Evolutionary conservation across 352 stramenopile genomes (phyloP).

Genomic region (Achlya hypogyna): DNA sequence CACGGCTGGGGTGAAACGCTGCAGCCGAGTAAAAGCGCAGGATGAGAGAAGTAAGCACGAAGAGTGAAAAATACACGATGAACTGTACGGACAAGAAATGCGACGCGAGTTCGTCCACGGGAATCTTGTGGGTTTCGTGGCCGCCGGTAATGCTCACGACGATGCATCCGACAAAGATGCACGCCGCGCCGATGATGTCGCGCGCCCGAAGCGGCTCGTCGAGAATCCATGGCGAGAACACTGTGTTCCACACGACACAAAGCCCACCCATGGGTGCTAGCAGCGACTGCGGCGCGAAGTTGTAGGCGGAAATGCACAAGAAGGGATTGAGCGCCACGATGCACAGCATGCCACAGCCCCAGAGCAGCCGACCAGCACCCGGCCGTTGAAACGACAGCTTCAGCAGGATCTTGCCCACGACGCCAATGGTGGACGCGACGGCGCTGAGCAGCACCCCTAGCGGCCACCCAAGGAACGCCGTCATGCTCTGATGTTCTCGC

Average conservation of each 20-base stretch:
- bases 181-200: constrained; percentile 58
- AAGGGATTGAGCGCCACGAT: constrained; percentile 73
- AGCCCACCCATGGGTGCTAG: constrained; percentile 74
- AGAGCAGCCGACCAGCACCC: background rate
- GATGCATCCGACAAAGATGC: constrained; percentile 73
- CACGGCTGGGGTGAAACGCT: constrained; percentile 34
- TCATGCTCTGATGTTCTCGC: background rate
- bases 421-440: constrained; percentile 68
- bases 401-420: constrained; percentile 69
- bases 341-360: constrained; percentile 29
- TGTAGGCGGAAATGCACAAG: constrained; percentile 53
- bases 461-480: constrained; percentile 55
- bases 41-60: constrained; percentile 36
- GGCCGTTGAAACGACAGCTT: constrained; percentile 34
- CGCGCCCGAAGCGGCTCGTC: background rate
- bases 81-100: constrained; percentile 58
- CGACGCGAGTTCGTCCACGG: constrained; percentile 40
- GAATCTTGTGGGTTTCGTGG: constrained; percentile 48
- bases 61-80: constrained; percentile 39
- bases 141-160: constrained; percentile 61
- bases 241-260: constrained; percentile 76
- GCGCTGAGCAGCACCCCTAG: constrained; percentile 64
- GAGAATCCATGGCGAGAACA: constrained; percentile 59
- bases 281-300: constrained; percentile 70
- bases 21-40: constrained; percentile 46